Conservation (phyloP, 805 yeast genomes). For the Zygoascus tannicola region DNA sequence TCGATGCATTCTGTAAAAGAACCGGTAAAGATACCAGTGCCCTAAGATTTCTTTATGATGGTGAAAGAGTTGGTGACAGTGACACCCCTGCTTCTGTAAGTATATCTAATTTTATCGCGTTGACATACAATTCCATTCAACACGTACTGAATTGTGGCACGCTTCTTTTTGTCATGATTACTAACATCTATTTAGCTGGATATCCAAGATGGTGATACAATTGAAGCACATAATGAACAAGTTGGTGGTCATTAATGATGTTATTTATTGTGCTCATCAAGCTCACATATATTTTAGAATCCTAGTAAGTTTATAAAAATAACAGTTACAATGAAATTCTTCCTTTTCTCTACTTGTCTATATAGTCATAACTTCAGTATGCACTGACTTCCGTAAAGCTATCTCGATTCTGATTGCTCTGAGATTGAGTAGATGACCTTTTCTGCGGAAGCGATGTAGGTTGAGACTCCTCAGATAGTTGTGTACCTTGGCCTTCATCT, state of each 20-base stretch:
- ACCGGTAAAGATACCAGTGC: slow-evolving; percentile 82
- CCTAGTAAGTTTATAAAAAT: too few relatives aligned
- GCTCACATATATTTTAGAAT: too few relatives aligned
- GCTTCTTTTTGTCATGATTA: background rate
- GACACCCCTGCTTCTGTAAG: slow-evolving; percentile 76
- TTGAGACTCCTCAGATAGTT: too few relatives aligned
- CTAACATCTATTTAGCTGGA: slow-evolving; percentile 41
- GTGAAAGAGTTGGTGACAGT: slow-evolving; percentile 77
- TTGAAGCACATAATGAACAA: slow-evolving; percentile 96
- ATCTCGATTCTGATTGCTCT: slow-evolving; percentile 12
- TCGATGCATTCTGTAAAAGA: slow-evolving; percentile 97
- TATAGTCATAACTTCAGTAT: slow-evolving; percentile 9
- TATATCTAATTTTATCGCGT: slow-evolving; percentile 1
- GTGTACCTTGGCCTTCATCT: too few relatives aligned
- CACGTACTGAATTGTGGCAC: background rate
- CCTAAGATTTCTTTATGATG: slow-evolving; percentile 85
- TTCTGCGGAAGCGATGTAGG: too few relatives aligned
- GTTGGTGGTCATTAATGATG: slow-evolving; percentile 27
- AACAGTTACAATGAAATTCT: too few relatives aligned
- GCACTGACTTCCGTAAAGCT: slow-evolving; percentile 21
- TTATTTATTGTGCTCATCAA: too few relatives aligned
- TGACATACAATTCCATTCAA: background rate
- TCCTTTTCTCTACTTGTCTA: too few relatives aligned
- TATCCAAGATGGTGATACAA: slow-evolving; percentile 90
- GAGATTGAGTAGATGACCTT: background rate